Conservation (phyloP, 2,329 filamentous ascomycete genomes). For the Knoxdaviesia capensis region DNA sequence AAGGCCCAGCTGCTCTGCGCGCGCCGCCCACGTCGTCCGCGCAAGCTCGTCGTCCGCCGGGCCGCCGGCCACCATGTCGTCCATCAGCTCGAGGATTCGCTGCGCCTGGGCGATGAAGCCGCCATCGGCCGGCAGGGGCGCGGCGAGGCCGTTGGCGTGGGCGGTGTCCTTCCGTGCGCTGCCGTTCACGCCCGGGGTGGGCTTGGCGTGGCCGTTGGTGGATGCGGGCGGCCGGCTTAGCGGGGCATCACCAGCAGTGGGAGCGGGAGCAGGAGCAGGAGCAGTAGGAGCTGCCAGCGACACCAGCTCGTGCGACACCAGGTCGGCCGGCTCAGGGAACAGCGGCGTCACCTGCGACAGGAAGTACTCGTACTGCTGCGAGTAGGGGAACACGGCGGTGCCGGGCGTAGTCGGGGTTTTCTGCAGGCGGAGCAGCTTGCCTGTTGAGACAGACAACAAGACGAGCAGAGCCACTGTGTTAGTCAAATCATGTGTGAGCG, state of each 20-base stretch:
- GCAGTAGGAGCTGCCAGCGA: background rate
- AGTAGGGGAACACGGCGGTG: conserved; percentile 5
- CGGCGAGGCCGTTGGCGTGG: too few species aligned
- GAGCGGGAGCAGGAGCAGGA: too few species aligned
- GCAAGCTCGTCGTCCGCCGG: conserved; percentile 5
- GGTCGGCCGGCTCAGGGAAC: conserved; percentile 6
- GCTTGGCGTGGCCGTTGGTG: too few species aligned
- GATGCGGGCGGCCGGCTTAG: too few species aligned
- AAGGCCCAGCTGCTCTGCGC: background rate
- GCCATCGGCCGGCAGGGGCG: conserved; percentile 16
- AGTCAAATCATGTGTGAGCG: background rate
- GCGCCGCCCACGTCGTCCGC: conserved; percentile 1
- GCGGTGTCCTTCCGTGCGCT: too few species aligned
- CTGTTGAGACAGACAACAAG: conserved; percentile 1
- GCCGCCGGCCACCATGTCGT: conserved; percentile 11
- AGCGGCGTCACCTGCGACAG: conserved; percentile 4
- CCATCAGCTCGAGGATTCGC: conserved; percentile 25
- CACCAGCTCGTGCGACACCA: conserved; percentile 36
- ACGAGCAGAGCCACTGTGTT: background rate
- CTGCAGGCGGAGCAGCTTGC: conserved; percentile 6
- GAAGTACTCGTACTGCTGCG: conserved; percentile 5
- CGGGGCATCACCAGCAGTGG: too few species aligned
- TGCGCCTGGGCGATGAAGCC: conserved; percentile 29
- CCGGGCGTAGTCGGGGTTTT: conserved; percentile 5
- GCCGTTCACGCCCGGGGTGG: too few species aligned